Percentiles rank a stretch among this genome's conserved stretches.
Evolutionary conservation across 2,329 filamentous ascomycete genomes (phyloP).

Genomic region (Ceratocystis smalleyi): DNA sequence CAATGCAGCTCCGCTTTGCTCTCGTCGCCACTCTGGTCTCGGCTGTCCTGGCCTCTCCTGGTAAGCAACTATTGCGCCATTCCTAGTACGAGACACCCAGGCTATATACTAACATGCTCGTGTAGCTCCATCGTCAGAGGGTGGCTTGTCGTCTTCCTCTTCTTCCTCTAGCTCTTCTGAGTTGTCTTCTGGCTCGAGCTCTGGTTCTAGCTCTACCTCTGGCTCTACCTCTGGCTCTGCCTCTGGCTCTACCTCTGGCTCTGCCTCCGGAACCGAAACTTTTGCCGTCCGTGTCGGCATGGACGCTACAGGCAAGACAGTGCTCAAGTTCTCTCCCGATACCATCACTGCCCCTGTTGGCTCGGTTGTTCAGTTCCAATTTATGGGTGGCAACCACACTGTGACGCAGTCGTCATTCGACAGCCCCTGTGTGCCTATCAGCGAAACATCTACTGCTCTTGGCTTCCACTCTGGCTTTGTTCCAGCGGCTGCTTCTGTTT

Average conservation of each 20-base stretch:
- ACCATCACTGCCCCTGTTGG: constrained; percentile 53
- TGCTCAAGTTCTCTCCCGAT: constrained; percentile 48
- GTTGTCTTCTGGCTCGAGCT: background rate
- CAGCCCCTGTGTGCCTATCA: constrained; percentile 39
- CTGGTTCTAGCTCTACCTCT: background rate
- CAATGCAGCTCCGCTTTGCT: constrained; percentile 38
- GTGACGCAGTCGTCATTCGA: constrained; percentile 65
- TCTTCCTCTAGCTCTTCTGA: background rate
- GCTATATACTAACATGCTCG: background rate
- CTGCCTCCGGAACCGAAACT: constrained; percentile 5
- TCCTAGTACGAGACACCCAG: background rate
- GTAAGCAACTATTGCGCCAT: background rate
- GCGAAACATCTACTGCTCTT: constrained; percentile 34
- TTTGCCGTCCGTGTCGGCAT: constrained; percentile 42
- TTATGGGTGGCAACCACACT: constrained; percentile 57
- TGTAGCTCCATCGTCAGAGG: background rate
- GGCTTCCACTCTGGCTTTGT: constrained; percentile 56
- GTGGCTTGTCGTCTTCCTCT: background rate
- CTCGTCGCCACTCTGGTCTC: constrained; percentile 31
- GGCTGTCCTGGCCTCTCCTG: constrained; percentile 26
- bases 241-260: constrained; percentile 1
- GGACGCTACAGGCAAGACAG: constrained; percentile 33
- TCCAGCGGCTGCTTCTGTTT: constrained; percentile 39
- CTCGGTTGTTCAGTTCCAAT: constrained; percentile 52
- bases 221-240: background rate